Conservation (phyloP, 2,329 filamentous ascomycete genomes). For the Aspergillus tubingensis region DNA sequence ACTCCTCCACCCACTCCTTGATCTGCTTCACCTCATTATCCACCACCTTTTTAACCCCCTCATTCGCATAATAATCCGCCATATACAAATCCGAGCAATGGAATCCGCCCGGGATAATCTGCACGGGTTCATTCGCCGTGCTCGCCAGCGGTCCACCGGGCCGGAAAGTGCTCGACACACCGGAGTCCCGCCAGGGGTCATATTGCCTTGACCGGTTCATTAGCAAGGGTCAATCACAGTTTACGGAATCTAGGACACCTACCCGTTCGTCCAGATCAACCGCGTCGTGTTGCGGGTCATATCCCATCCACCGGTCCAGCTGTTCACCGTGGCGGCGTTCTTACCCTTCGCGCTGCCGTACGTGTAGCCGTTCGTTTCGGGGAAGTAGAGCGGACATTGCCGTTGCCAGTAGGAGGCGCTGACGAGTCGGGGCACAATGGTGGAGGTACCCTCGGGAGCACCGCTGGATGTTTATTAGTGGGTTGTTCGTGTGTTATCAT, state of each 20-base stretch:
- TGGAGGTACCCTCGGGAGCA: slow-evolving; percentile 48
- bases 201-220: slow-evolving; percentile 42
- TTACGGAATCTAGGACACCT: slow-evolving; percentile 12
- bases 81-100: slow-evolving; percentile 59
- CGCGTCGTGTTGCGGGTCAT: slow-evolving; percentile 51
- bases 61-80: slow-evolving; percentile 51
- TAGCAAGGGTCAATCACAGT: neutral
- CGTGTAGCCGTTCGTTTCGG: slow-evolving; percentile 3
- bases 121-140: slow-evolving; percentile 52
- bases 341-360: slow-evolving; percentile 6
- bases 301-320: slow-evolving; percentile 58
- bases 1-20: slow-evolving; percentile 25
- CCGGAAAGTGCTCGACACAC: slow-evolving; percentile 55
- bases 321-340: slow-evolving; percentile 49
- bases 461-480: slow-evolving; percentile 27
- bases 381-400: slow-evolving; percentile 59
- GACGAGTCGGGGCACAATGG: slow-evolving; percentile 57
- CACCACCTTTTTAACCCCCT: slow-evolving; percentile 52
- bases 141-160: slow-evolving; percentile 57
- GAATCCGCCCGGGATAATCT: slow-evolving; percentile 55
- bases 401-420: slow-evolving; percentile 56
- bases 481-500: neutral
- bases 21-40: slow-evolving; percentile 54
- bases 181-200: slow-evolving; percentile 62
- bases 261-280: slow-evolving; percentile 61